A percentile compares a stretch with the other conserved stretches of the same genome.
Conservation (phyloP, 192 early-diverging fungal genomes). For the Endogone sp. region DNA sequence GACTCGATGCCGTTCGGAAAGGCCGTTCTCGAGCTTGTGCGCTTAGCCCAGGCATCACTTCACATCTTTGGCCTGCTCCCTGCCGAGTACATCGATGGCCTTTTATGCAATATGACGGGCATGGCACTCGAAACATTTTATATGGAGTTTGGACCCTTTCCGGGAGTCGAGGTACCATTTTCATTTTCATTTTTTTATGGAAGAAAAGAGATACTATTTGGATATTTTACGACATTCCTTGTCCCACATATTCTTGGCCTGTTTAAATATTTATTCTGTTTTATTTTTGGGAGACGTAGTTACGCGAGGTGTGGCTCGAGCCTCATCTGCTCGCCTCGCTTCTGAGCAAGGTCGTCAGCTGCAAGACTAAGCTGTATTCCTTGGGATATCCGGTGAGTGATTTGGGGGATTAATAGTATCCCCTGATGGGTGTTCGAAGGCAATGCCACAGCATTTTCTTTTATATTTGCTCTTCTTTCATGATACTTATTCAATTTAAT, state of each 20-base stretch:
- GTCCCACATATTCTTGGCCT: background rate
- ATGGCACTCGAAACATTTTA: constrained; percentile 38
- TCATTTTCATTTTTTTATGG: no score
- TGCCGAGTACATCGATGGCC: constrained; percentile 39
- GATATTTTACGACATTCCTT: background rate
- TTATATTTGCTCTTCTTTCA: no score
- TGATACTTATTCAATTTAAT: background rate
- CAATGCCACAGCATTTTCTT: no score
- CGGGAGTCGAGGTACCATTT: no score
- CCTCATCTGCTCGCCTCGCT: constrained; percentile 44
- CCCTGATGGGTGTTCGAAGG: background rate
- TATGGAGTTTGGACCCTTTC: constrained; percentile 18
- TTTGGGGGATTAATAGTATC: background rate
- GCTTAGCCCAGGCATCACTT: constrained; percentile 37
- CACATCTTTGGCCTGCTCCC: constrained; percentile 37
- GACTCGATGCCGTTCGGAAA: constrained; percentile 40
- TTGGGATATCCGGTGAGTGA: constrained; percentile 37
- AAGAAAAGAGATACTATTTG: background rate
- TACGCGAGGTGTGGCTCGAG: constrained; percentile 38
- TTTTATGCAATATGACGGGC: constrained; percentile 43
- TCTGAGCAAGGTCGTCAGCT: constrained; percentile 39
- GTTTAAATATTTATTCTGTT: constrained; percentile 13
- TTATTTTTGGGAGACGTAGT: constrained; percentile 5
- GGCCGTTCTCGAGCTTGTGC: constrained; percentile 42
- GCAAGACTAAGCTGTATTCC: constrained; percentile 41